Evolutionary conservation across 2,329 filamentous ascomycete genomes (phyloP).

Genomic region (Paraphaeosphaeria minitans): DNA sequence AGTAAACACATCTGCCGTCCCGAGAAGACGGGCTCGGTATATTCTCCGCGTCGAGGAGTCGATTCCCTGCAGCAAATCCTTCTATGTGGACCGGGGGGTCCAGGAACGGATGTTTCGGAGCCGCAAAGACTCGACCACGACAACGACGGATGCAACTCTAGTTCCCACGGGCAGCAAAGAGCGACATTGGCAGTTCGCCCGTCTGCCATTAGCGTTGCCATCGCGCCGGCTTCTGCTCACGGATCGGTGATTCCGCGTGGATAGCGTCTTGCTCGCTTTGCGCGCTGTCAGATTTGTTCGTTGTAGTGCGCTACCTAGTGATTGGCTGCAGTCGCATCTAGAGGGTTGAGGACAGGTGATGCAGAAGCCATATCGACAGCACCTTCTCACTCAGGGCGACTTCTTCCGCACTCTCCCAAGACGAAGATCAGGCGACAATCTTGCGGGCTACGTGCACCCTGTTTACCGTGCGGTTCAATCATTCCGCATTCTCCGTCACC

Average conservation of each 20-base stretch:
- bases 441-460: not conserved
- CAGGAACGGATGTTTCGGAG: not conserved
- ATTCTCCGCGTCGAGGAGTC: conserved; percentile 3
- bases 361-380: not conserved
- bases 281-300: not conserved
- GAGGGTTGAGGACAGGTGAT: not conserved
- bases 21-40: not conserved
- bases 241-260: not conserved
- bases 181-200: not conserved
- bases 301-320: not conserved
- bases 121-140: not conserved
- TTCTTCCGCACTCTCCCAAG: not conserved
- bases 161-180: not conserved
- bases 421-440: not conserved
- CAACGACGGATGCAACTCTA: not conserved
- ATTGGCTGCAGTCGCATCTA: not conserved
- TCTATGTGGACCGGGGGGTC: not conserved
- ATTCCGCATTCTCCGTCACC: not conserved
- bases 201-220: conserved; percentile 2
- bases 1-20: not conserved
- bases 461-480: not conserved
- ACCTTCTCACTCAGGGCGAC: not conserved
- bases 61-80: not conserved
- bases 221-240: not conserved
- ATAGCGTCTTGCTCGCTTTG: not conserved